A percentile compares a stretch with the other conserved stretches of the same genome.
phyloP scores from a whole-genome alignment of 495 filamentous ascomycete species.

The Margaritispora aquatica region DNA sequence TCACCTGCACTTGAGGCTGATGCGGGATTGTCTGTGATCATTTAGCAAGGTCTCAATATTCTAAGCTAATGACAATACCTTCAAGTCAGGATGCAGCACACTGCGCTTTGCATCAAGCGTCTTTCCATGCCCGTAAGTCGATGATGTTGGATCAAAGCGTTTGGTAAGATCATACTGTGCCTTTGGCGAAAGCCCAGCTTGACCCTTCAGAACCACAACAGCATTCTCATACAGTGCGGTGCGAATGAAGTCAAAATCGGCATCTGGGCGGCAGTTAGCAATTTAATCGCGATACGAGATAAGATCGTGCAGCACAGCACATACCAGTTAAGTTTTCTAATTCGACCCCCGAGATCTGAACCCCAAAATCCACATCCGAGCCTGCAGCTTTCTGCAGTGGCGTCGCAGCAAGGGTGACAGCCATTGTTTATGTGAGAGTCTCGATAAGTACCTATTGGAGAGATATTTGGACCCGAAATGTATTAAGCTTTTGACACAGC shows the following conservation, averaged over 20 bases:
- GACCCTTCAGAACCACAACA: constrained; percentile 62
- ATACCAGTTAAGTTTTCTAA: constrained; percentile 43
- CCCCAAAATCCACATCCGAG: constrained; percentile 52
- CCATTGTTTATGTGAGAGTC: background rate
- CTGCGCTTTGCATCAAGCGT: constrained; percentile 53
- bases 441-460: background rate
- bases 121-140: constrained; percentile 65
- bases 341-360: constrained; percentile 44
- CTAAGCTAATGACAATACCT: no score
- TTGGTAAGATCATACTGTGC: constrained; percentile 64
- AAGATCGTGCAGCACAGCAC: background rate
- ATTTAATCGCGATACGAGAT: background rate
- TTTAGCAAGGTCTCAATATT: no score
- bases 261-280: constrained; percentile 35
- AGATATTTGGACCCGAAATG: no score
- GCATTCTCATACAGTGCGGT: constrained; percentile 53
- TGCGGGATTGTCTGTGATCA: constrained; percentile 51
- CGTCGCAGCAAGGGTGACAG: background rate
- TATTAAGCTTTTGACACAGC: no score
- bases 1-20: constrained; percentile 71
- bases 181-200: constrained; percentile 50
- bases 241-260: constrained; percentile 51
- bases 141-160: constrained; percentile 57
- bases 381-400: background rate
- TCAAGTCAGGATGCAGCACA: constrained; percentile 68